Evolutionary conservation across 2,329 filamentous ascomycete species (phyloP).

Genomic region (Penicillium sp.): DNA sequence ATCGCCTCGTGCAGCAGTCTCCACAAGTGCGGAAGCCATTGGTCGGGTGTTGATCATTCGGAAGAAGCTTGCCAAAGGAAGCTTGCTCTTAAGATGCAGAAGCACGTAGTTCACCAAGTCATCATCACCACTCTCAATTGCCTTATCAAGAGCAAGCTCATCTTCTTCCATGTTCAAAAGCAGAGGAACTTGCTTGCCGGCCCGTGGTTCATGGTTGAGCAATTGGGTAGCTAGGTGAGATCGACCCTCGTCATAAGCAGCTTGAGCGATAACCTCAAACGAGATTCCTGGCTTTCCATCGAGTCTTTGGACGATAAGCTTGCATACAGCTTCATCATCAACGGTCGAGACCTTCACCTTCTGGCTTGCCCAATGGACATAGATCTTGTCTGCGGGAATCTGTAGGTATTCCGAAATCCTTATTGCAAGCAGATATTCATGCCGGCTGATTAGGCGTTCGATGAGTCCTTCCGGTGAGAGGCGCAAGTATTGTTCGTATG

Average conservation of each 20-base stretch:
- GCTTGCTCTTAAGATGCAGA: constrained; percentile 81
- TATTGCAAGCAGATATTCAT: constrained; percentile 87
- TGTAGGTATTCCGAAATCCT: constrained; percentile 84
- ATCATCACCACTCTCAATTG: constrained; percentile 91
- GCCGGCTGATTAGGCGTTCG: constrained; percentile 78
- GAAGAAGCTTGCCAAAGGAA: constrained; percentile 90
- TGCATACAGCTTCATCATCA: constrained; percentile 84
- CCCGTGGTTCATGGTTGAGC: constrained; percentile 88
- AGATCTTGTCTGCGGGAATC: constrained; percentile 83
- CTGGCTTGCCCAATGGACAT: constrained; percentile 94
- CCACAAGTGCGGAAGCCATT: constrained; percentile 83
- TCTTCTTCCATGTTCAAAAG: constrained; percentile 95
- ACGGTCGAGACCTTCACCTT: constrained; percentile 85
- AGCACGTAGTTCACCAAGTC: constrained; percentile 91
- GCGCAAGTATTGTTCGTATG: constrained; percentile 89
- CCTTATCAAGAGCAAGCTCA: constrained; percentile 91
- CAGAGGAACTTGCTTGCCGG: constrained; percentile 92
- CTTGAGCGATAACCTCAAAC: constrained; percentile 88
- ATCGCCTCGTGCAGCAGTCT: constrained; percentile 76
- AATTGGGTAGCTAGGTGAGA: constrained; percentile 85
- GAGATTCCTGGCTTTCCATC: constrained; percentile 89
- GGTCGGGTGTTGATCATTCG: constrained; percentile 83
- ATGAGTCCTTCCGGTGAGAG: constrained; percentile 89
- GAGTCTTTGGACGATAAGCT: constrained; percentile 80
- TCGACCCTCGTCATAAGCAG: constrained; percentile 91